Evolutionary conservation across 2,329 filamentous ascomycete species (phyloP), one percentile per base, ranked within the genome.

Genomic region (Colletotrichum destructivum): DNA sequence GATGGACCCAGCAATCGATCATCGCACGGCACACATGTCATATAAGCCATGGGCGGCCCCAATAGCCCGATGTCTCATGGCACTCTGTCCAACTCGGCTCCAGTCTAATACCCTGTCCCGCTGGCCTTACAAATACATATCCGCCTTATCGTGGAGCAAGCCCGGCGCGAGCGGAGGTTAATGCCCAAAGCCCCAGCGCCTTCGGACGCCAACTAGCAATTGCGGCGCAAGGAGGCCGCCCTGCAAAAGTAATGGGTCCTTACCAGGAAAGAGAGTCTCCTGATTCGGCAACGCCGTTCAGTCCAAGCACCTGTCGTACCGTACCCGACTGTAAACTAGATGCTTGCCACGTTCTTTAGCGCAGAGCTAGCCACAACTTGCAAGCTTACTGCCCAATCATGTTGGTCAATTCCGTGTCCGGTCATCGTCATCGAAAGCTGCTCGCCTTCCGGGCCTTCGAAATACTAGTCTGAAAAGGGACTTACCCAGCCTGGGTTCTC

Each of bases 331-430:
- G 69, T 54, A 44, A 69, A 59, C 65, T 63, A 66, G 66, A 54
- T 66, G 62, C 67, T 54, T 69, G 59, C 64, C 62, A 67, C 69
- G 38, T 35, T 47, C 51, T 62, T 68, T 57, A 63, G 64, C 56
- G 69, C 64, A n/a, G 63, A 68, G 57, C 64, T 71, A 23, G 35
- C 57, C 57, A 40, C 47, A 54, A 64, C 46, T 52, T 49, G 31
- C 47, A 54, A 69, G 59, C 59, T 49, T 49, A n/a, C 47, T 21
- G 46, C 44, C 69, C 69, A 72, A 72, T 72, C 69, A 72, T 11
- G 12, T 7, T 15, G 54, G 16, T 26, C 59, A 72, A 64, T 72
- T 69, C 46, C 65, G 47, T 62, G 69, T 60, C 65, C 44, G 57
- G 40, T 23, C 23, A 71, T 64, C 69, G 59, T 71, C 69, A 71